Conservation (phyloP, 1,284 basidiomycete species). For the Pseudozyma tsukubaensis region DNA sequence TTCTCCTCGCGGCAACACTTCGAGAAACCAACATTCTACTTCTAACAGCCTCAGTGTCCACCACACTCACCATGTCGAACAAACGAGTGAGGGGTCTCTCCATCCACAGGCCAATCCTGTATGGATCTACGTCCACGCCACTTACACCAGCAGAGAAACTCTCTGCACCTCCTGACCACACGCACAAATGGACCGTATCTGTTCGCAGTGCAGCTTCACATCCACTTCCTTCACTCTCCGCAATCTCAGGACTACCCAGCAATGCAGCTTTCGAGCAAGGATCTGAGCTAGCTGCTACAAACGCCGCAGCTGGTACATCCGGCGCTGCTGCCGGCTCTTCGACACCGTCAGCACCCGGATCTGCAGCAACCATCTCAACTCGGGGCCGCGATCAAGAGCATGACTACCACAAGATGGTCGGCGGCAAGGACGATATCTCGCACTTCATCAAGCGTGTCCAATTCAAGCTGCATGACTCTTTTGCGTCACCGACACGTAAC, state of each 20-base stretch:
- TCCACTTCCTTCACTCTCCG: conserved; percentile 68
- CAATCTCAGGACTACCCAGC: conserved; percentile 30
- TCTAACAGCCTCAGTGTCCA: not conserved
- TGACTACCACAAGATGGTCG: conserved; percentile 66
- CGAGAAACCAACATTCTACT: not conserved
- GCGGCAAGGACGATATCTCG: conserved; percentile 67
- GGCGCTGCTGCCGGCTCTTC: not conserved
- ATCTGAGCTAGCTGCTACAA: conserved; percentile 33
- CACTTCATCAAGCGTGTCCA: conserved; percentile 81
- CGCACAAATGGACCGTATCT: conserved; percentile 96
- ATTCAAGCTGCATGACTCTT: conserved; percentile 98
- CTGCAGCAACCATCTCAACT: conserved; percentile 47
- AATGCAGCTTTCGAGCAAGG: conserved; percentile 31
- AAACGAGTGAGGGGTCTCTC: conserved; percentile 74
- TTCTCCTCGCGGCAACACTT: not conserved
- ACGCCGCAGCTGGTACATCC: conserved; percentile 18
- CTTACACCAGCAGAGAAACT: conserved; percentile 82
- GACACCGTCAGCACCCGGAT: conserved; percentile 8
- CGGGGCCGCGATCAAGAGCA: conserved; percentile 61
- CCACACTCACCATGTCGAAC: conserved; percentile 36
- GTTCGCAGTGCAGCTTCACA: conserved; percentile 75
- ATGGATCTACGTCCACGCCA: conserved; percentile 92
- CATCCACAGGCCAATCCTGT: conserved; percentile 90
- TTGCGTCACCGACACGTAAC: conserved; percentile 86
- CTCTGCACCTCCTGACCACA: conserved; percentile 77